phyloP scores from a whole-genome alignment of 441 rosid species.

The Pelargonium fulgidum region DNA sequence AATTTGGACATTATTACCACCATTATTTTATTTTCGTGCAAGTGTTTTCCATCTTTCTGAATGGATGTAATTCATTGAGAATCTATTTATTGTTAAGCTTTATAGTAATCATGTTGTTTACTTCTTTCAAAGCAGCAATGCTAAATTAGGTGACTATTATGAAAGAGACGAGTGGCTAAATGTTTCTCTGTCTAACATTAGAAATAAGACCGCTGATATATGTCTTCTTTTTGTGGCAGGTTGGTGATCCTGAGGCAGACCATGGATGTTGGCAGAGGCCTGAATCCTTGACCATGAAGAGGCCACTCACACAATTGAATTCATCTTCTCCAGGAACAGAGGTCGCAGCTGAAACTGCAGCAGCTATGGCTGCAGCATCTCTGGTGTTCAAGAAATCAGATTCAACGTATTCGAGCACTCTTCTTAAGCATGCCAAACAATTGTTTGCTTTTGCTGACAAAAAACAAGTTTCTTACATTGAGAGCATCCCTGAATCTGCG shows the following conservation, averaged over 20 bases:
- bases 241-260: conserved; percentile 72
- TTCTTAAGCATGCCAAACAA: conserved; percentile 65
- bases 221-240: conserved; percentile 36
- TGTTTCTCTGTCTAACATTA: too few relatives aligned
- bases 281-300: conserved; percentile 61
- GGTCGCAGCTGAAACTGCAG: conserved; percentile 96
- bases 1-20: too few relatives aligned
- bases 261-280: conserved; percentile 95
- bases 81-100: too few relatives aligned
- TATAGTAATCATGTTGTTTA: too few relatives aligned
- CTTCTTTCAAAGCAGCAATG: too few relatives aligned
- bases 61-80: too few relatives aligned
- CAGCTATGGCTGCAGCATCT: conserved; percentile 91
- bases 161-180: too few relatives aligned
- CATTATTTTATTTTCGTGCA: too few relatives aligned
- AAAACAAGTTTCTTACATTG: conserved; percentile 54
- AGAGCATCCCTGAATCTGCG: conserved; percentile 58
- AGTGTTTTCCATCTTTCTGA: too few relatives aligned
- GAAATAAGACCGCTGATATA: neutral
- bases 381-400: conserved; percentile 65
- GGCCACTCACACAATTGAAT: conserved; percentile 67
- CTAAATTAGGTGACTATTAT: too few relatives aligned
- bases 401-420: conserved; percentile 56
- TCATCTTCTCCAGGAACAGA: conserved; percentile 66
- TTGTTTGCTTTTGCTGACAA: conserved; percentile 72